phyloP scores from a whole-genome alignment of 768 basidiomycete species.

The Panaeolus papilionaceus region DNA sequence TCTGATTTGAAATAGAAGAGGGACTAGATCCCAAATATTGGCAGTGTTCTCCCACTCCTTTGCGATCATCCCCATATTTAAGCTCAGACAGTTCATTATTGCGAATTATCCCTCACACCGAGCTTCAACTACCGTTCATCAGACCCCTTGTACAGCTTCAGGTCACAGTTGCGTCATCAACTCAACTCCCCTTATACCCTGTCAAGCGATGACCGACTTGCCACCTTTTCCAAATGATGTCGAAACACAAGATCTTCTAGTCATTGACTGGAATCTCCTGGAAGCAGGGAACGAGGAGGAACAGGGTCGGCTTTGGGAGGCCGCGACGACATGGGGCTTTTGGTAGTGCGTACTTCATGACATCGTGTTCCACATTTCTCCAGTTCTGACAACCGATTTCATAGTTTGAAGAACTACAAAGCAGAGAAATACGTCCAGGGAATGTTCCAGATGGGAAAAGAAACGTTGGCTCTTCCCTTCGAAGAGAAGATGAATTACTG shows the following conservation, averaged over 20 bases:
- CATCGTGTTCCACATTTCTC: not conserved
- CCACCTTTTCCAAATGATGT: constrained; percentile 56
- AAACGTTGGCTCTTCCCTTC: constrained; percentile 53
- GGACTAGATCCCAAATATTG: constrained; percentile 1
- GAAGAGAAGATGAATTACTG: constrained; percentile 61
- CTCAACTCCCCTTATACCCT: not conserved
- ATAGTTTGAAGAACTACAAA: constrained; percentile 58
- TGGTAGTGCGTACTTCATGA: constrained; percentile 55
- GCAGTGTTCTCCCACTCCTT: not conserved
- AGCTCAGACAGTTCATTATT: not conserved
- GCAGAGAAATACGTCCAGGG: constrained; percentile 46
- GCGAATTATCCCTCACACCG: not conserved
- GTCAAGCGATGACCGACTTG: not conserved
- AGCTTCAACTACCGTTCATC: not conserved
- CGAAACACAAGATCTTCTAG: constrained; percentile 54
- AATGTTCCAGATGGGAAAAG: constrained; percentile 60
- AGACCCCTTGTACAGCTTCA: not conserved
- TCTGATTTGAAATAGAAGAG: not conserved
- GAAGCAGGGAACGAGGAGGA: constrained; percentile 46
- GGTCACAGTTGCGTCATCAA: not conserved
- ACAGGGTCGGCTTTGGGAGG: constrained; percentile 54
- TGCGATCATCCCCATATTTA: not conserved
- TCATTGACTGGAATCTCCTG: constrained; percentile 56
- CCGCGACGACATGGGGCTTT: constrained; percentile 60
- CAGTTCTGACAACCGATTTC: constrained; percentile 13